Evolutionary conservation across 2,329 filamentous ascomycete species (phyloP).

Genomic region (Alternaria sp.): DNA sequence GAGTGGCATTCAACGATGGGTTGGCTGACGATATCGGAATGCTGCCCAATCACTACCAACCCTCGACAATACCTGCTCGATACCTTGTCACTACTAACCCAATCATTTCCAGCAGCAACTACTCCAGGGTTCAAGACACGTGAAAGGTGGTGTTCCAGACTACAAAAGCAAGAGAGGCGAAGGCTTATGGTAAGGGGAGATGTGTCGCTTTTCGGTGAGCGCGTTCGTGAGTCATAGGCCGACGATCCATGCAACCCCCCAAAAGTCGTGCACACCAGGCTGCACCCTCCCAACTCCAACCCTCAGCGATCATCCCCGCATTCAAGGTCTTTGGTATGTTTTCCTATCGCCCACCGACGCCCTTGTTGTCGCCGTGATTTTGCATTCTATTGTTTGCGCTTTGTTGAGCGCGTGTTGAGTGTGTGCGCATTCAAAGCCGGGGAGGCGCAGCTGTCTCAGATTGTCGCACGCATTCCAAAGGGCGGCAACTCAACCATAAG

Average conservation of each 20-base stretch:
- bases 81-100: neutral
- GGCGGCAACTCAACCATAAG: constrained; percentile 16
- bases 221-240: constrained; percentile 35
- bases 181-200: constrained; percentile 23
- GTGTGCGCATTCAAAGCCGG: constrained; percentile 7
- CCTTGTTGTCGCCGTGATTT: constrained; percentile 10
- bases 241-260: constrained; percentile 17
- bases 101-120: neutral
- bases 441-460: constrained; percentile 32
- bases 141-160: constrained; percentile 1
- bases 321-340: constrained; percentile 13
- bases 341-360: neutral
- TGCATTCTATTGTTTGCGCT: constrained; percentile 17
- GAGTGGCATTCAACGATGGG: neutral
- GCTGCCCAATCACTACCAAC: neutral
- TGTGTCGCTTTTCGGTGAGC: constrained; percentile 29
- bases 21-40: neutral
- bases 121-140: constrained; percentile 1
- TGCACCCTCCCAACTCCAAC: constrained; percentile 5
- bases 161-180: constrained; percentile 7
- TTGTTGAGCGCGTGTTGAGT: neutral
- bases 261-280: constrained; percentile 23
- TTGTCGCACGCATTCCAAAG: constrained; percentile 28
- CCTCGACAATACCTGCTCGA: neutral
- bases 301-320: constrained; percentile 7